Conservation (phyloP, 2,329 filamentous ascomycete species). For the Cordyceps militaris region DNA sequence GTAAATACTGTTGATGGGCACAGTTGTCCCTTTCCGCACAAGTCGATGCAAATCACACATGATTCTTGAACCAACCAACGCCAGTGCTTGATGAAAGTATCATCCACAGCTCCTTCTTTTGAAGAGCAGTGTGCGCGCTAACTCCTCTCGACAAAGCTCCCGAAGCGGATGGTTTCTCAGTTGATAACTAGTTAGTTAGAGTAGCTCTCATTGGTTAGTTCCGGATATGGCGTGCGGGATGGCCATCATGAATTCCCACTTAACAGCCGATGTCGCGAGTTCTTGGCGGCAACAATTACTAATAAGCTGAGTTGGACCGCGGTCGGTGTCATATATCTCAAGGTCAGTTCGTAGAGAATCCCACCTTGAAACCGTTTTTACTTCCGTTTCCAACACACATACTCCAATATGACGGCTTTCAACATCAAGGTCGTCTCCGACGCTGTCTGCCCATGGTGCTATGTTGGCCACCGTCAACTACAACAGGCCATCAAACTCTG, state of each 20-base stretch:
- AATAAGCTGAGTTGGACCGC: neutral
- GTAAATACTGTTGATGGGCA: too few relatives aligned
- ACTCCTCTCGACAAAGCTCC: neutral
- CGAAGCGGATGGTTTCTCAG: neutral
- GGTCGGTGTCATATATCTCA: neutral
- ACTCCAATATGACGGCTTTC: conserved; percentile 50
- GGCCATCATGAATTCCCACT: conserved; percentile 4
- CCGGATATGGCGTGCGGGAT: neutral
- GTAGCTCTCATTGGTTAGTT: neutral
- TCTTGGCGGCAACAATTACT: neutral
- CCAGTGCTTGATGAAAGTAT: too few relatives aligned
- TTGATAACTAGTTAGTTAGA: neutral
- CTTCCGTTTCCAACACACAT: neutral
- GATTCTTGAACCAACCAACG: too few relatives aligned
- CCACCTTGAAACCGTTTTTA: neutral
- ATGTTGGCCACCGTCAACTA: conserved; percentile 40
- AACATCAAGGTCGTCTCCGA: conserved; percentile 42
- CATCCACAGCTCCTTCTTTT: neutral
- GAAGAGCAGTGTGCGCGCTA: too few relatives aligned
- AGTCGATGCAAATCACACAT: too few relatives aligned
- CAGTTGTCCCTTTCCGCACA: too few relatives aligned
- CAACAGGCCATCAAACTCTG: conserved; percentile 39
- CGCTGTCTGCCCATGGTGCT: conserved; percentile 46
- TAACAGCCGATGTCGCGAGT: neutral
- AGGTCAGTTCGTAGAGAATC: too few relatives aligned